Percentiles rank a stretch among this genome's conserved stretches.
Conservation (phyloP, 208 protist genomes). For the Herpetomonas muscarum region DNA sequence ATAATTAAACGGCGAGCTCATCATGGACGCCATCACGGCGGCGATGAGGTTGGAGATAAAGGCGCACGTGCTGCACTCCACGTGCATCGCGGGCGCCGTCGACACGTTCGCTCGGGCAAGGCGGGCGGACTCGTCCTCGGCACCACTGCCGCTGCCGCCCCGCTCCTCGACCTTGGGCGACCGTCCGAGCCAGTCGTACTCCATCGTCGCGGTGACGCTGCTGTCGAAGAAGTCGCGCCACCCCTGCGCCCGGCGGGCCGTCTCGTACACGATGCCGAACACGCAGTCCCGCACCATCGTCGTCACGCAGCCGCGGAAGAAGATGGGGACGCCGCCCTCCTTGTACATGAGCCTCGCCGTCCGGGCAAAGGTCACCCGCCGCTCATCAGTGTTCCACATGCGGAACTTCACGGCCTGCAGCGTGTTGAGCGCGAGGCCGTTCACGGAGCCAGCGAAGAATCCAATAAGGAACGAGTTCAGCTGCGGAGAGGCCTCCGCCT, state of each 20-base stretch:
- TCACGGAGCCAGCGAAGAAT: slow-evolving; percentile 67
- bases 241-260: slow-evolving; percentile 27
- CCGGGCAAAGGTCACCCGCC: slow-evolving; percentile 49
- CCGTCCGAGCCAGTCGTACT: neutral
- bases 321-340: slow-evolving; percentile 71
- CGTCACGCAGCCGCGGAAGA: slow-evolving; percentile 77
- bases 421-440: slow-evolving; percentile 76
- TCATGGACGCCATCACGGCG: slow-evolving; percentile 67
- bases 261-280: slow-evolving; percentile 88
- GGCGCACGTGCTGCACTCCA: slow-evolving; percentile 23
- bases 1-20: slow-evolving; percentile 88
- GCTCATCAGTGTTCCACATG: slow-evolving; percentile 78
- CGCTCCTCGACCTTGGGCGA: neutral
- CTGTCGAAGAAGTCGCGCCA: slow-evolving; percentile 44
- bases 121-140: neutral
- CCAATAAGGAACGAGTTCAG: slow-evolving; percentile 78
- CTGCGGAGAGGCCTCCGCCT: slow-evolving; percentile 44
- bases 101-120: neutral
- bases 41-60: slow-evolving; percentile 83
- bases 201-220: slow-evolving; percentile 9
- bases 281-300: slow-evolving; percentile 81
- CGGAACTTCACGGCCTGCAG: slow-evolving; percentile 88
- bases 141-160: neutral
- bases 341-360: slow-evolving; percentile 58
- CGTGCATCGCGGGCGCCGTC: neutral